Evolutionary conservation across 192 early-diverging fungal genomes (phyloP).

Genomic region (Coemansia sp.): DNA sequence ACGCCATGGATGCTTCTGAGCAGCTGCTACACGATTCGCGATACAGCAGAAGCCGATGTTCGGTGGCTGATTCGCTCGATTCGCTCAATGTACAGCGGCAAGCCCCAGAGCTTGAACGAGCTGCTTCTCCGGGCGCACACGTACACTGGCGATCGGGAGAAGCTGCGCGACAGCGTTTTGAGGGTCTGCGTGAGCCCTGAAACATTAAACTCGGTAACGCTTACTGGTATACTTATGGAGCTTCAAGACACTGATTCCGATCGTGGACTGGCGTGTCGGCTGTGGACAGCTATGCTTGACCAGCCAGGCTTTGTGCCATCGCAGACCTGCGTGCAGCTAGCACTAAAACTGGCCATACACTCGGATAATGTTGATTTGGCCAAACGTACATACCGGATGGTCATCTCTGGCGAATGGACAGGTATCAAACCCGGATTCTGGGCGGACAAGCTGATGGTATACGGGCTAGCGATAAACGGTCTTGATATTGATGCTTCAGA

Average conservation of each 20-base stretch:
- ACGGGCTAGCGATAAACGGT: conserved; percentile 48
- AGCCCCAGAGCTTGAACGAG: conserved; percentile 13
- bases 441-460: conserved; percentile 45
- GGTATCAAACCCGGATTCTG: conserved; percentile 30
- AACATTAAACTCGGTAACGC: conserved; percentile 14
- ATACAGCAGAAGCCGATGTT: background rate
- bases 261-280: conserved; percentile 32
- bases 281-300: conserved; percentile 28
- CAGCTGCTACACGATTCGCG: conserved; percentile 23
- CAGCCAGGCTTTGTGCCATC: conserved; percentile 30
- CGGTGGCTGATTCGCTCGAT: conserved; percentile 28
- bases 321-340: conserved; percentile 34
- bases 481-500: conserved; percentile 30
- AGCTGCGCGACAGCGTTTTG: conserved; percentile 22
- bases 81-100: conserved; percentile 11
- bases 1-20: conserved; percentile 49
- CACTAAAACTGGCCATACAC: conserved; percentile 36
- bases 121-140: conserved; percentile 36
- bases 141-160: conserved; percentile 20
- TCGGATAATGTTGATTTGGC: conserved; percentile 23
- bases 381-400: conserved; percentile 24
- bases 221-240: conserved; percentile 20
- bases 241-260: conserved; percentile 26
- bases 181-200: conserved; percentile 13
- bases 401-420: conserved; percentile 26